A percentile compares a stretch with the other conserved stretches of the same genome.
Conservation (phyloP, 129 eudicot species). For the Logfia minima region DNA sequence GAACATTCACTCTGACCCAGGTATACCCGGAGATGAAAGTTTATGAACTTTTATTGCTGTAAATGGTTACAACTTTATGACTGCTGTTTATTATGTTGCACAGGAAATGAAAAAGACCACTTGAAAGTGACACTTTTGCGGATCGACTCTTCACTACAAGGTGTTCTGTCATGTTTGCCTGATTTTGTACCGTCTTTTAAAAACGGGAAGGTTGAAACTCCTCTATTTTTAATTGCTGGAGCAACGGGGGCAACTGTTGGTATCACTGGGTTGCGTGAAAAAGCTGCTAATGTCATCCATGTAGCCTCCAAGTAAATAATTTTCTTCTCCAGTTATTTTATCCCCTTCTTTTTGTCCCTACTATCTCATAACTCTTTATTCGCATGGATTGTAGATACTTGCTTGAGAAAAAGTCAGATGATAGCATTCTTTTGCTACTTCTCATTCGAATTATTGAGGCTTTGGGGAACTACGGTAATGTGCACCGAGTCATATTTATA, state of each 20-base stretch:
- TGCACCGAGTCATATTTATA: constrained; percentile 8
- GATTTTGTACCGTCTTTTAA: constrained; percentile 70
- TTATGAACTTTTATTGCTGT: constrained; percentile 6
- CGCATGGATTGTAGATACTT: constrained; percentile 50
- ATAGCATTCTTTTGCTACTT: constrained; percentile 86
- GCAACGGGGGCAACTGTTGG: constrained; percentile 90
- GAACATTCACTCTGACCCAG: constrained; percentile 89
- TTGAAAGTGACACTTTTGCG: constrained; percentile 96
- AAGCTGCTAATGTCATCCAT: constrained; percentile 79
- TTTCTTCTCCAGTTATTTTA: not conserved
- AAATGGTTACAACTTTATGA: not conserved
- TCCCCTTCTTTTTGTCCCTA: not conserved
- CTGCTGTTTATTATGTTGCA: constrained; percentile 19
- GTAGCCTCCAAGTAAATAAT: constrained; percentile 70
- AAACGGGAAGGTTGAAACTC: constrained; percentile 60
- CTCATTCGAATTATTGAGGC: constrained; percentile 90
- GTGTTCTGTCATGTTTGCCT: constrained; percentile 96
- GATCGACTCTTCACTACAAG: constrained; percentile 88
- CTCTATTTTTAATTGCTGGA: constrained; percentile 78
- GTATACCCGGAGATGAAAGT: constrained; percentile 28
- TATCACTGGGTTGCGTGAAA: constrained; percentile 62
- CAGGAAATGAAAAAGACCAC: constrained; percentile 96
- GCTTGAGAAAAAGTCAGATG: constrained; percentile 93
- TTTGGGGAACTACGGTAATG: constrained; percentile 79
- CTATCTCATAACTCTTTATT: not conserved